Percentiles rank a stretch among this genome's conserved stretches.
Conservation (phyloP, 768 basidiomycete species). For the Cystobasidium ongulense region DNA sequence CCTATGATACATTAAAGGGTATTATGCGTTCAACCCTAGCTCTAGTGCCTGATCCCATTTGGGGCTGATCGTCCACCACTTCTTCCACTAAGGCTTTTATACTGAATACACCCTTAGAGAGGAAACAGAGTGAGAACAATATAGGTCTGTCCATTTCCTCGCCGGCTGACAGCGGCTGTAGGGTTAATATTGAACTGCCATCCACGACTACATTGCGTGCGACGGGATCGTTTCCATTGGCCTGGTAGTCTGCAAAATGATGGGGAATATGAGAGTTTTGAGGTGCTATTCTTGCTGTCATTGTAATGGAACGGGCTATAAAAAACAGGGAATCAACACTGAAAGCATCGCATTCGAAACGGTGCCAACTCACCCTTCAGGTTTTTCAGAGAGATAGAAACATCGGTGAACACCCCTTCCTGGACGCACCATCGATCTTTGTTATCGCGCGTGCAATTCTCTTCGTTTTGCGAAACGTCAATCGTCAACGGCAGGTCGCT, state of each 20-base stretch:
- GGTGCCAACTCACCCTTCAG: background rate
- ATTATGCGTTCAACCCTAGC: background rate
- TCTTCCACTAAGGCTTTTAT: background rate
- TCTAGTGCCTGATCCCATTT: background rate
- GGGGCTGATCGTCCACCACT: background rate
- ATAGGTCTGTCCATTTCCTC: background rate
- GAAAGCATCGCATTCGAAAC: background rate
- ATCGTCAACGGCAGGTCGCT: background rate
- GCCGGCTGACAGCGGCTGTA: background rate
- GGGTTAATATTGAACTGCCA: background rate
- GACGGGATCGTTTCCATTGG: background rate
- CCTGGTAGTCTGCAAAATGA: background rate
- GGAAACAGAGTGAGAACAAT: background rate
- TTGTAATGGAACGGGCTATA: background rate
- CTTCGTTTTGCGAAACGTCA: background rate
- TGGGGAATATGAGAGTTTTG: too few relatives aligned
- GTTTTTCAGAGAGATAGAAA: background rate
- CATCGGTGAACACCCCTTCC: background rate
- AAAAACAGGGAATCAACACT: too few relatives aligned
- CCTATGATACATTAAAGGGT: background rate
- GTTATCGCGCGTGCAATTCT: background rate
- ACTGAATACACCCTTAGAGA: slow-evolving; percentile 5
- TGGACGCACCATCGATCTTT: background rate
- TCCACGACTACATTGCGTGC: background rate
- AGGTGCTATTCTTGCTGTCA: background rate